Conservation (phyloP, 1,139 yeast genomes). For the Arxiozyma slooffiae region DNA sequence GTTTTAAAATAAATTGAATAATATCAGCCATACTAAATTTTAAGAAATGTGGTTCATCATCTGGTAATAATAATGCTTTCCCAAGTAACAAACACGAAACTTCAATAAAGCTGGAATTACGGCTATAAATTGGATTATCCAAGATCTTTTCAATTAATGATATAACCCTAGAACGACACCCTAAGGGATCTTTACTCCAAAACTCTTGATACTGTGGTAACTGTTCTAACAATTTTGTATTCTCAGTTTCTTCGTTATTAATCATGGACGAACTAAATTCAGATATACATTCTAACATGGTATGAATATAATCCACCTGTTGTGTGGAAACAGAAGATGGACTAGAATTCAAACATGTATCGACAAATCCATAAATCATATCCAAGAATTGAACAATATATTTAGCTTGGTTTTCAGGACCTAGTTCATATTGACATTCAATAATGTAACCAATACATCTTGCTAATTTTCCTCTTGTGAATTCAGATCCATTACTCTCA, state of each 20-base stretch:
- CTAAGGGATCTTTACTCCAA: conserved; percentile 35
- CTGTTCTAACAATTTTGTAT: conserved; percentile 27
- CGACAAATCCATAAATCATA: conserved; percentile 20
- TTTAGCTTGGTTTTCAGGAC: conserved; percentile 36
- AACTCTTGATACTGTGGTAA: conserved; percentile 25
- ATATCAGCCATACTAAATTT: conserved; percentile 23
- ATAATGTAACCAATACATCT: conserved; percentile 54
- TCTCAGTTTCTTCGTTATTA: conserved; percentile 44
- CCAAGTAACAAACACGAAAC: conserved; percentile 27
- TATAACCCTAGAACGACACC: conserved; percentile 32
- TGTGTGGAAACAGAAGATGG: conserved; percentile 11
- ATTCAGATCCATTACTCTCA: conserved; percentile 38
- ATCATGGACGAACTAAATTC: conserved; percentile 63
- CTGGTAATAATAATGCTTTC: conserved; percentile 21
- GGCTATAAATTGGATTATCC: conserved; percentile 15
- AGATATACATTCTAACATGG: conserved; percentile 51
- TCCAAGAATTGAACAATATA: conserved; percentile 26
- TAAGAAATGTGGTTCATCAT: conserved; percentile 26
- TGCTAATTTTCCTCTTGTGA: conserved; percentile 52
- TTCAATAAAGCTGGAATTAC: conserved; percentile 25
- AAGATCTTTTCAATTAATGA: conserved; percentile 25
- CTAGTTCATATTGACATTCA: conserved; percentile 38
- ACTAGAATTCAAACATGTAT: conserved; percentile 14
- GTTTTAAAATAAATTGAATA: conserved; percentile 20
- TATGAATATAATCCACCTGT: conserved; percentile 35